A percentile compares a stretch with the other conserved stretches of the same genome.
These are phyloP conservation scores for Arctium lappa DNA, from an alignment of 129 eudicot genomes.

Conservation along the genomic window DNA sequence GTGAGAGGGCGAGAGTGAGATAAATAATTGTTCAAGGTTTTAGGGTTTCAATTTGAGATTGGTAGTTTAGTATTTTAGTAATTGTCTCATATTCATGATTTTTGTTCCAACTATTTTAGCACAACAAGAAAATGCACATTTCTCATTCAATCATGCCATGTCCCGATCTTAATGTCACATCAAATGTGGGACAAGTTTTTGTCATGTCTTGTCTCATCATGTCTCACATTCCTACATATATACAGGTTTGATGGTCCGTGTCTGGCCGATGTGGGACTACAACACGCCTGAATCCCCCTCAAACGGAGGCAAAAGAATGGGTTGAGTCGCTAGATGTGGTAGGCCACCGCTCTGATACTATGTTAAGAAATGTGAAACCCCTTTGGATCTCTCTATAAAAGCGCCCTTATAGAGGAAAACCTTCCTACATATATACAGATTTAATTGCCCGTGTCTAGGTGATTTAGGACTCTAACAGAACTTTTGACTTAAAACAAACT, in stretches of 20 bases:
- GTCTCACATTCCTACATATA: neutral
- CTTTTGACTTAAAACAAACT: neutral
- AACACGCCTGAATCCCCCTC: neutral
- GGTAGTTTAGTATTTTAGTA: neutral
- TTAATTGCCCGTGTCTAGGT: neutral
- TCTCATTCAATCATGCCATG: neutral
- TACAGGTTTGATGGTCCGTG: neutral
- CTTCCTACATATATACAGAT: neutral
- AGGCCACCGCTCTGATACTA: neutral
- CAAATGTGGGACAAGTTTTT: neutral
- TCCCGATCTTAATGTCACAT: neutral
- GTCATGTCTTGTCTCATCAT: neutral
- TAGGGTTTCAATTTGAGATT: neutral
- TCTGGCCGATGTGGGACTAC: neutral
- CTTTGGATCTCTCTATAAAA: neutral
- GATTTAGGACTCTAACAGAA: neutral
- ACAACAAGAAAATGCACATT: neutral
- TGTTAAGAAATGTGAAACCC: neutral
- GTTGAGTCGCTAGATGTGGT: neutral
- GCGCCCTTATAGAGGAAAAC: neutral
- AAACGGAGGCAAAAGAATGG: neutral
- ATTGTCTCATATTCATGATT: neutral
- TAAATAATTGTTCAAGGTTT: neutral
- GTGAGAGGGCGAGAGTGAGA: neutral
- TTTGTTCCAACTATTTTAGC: neutral